Conservation (phyloP, 2,329 filamentous ascomycete species). For the Hymenotorrendiella dingleyae region DNA sequence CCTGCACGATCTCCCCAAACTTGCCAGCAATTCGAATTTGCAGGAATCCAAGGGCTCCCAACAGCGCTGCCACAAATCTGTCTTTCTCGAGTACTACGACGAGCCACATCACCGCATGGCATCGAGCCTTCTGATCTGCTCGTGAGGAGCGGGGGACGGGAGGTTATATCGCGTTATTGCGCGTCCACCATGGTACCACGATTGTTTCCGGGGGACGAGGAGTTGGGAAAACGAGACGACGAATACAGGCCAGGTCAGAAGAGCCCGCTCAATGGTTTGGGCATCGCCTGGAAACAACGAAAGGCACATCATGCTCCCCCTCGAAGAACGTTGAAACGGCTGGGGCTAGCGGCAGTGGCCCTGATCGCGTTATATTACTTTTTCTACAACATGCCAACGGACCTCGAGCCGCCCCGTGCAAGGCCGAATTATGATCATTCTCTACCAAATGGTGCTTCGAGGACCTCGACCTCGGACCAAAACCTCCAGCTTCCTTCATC, state of each 20-base stretch:
- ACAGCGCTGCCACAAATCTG: too few species aligned
- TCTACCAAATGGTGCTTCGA: too few species aligned
- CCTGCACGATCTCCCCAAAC: too few species aligned
- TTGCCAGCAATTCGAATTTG: too few species aligned
- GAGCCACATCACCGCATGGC: slow-evolving; percentile 26
- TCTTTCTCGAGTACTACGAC: too few species aligned
- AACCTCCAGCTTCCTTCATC: not conserved
- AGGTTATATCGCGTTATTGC: slow-evolving; percentile 18
- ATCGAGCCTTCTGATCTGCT: slow-evolving; percentile 13
- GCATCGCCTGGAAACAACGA: slow-evolving; percentile 29
- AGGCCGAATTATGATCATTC: slow-evolving; percentile 35
- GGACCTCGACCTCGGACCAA: not conserved
- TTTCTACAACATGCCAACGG: slow-evolving; percentile 55
- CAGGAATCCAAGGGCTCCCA: too few species aligned
- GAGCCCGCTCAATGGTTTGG: slow-evolving; percentile 24
- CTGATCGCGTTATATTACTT: slow-evolving; percentile 56
- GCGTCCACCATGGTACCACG: slow-evolving; percentile 31
- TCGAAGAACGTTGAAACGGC: slow-evolving; percentile 49
- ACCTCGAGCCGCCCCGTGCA: slow-evolving; percentile 31
- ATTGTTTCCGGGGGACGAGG: slow-evolving; percentile 49
- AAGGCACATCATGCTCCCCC: slow-evolving; percentile 43
- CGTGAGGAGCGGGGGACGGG: slow-evolving; percentile 23
- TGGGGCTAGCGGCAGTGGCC: slow-evolving; percentile 41
- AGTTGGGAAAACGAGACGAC: slow-evolving; percentile 61
- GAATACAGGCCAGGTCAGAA: slow-evolving; percentile 42